Percentiles rank a stretch among this genome's conserved stretches.
phyloP scores from a whole-genome alignment of 768 basidiomycete species.

The Artomyces pyxidatus region DNA sequence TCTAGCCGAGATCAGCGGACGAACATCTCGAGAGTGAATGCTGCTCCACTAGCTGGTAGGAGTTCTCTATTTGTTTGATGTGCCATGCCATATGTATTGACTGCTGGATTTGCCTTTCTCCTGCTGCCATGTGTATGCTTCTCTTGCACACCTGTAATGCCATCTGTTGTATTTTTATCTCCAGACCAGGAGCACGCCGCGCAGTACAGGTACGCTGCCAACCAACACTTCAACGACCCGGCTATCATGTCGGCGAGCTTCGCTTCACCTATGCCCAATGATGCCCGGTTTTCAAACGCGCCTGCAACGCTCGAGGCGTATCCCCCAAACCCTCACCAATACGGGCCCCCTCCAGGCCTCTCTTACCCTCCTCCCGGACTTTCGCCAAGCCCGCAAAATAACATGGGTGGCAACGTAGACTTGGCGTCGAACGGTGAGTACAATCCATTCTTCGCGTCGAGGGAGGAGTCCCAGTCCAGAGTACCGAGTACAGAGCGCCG shows the following conservation, averaged over 20 bases:
- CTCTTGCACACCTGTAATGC: constrained; percentile 14
- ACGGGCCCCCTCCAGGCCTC: constrained; percentile 64
- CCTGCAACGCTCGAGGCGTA: constrained; percentile 12
- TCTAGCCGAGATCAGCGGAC: constrained; percentile 53
- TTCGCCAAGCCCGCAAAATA: constrained; percentile 20
- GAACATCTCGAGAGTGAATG: constrained; percentile 22
- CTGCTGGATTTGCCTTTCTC: constrained; percentile 14
- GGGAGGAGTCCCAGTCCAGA: constrained; percentile 1
- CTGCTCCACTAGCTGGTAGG: constrained; percentile 37
- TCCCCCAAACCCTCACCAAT: constrained; percentile 11
- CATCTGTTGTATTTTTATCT: constrained; percentile 17
- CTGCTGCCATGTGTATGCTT: constrained; percentile 17
- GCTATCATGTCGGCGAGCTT: constrained; percentile 76
- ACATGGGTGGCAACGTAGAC: constrained; percentile 22
- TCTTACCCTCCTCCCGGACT: constrained; percentile 30
- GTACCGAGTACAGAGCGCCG: constrained; percentile 8
- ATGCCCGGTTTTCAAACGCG: constrained; percentile 14
- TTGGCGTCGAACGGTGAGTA: constrained; percentile 15
- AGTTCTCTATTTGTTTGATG: constrained; percentile 35
- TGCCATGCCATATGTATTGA: constrained; percentile 21
- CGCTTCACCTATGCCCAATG: constrained; percentile 29
- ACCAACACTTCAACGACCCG: constrained; percentile 59
- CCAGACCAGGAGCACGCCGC: constrained; percentile 27
- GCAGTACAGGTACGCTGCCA: constrained; percentile 28
- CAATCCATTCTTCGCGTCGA: neutral